These are phyloP conservation scores for Exophiala alcalophila DNA, from an alignment of 2,329 filamentous ascomycete genomes.

Conservation along the genomic window DNA sequence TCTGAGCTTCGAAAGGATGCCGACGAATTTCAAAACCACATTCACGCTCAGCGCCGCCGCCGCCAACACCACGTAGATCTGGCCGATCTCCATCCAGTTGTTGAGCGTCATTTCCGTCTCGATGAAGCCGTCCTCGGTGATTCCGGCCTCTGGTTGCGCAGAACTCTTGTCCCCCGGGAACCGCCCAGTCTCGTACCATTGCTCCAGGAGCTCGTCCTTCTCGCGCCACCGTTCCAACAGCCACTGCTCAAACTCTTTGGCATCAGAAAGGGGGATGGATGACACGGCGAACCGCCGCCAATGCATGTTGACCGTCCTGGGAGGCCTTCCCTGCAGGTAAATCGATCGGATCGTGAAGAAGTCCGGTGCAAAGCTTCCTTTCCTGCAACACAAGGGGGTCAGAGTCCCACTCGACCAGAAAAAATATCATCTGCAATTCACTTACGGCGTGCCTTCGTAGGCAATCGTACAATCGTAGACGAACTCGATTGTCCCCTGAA, in stretches of 20 bases:
- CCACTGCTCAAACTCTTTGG: conserved; percentile 77
- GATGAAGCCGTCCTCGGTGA: conserved; percentile 40
- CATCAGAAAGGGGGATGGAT: conserved; percentile 75
- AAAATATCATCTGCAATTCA: conserved; percentile 32
- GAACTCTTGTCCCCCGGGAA: conserved; percentile 67
- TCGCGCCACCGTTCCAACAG: conserved; percentile 82
- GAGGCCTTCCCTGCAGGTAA: conserved; percentile 82
- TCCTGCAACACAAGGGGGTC: conserved; percentile 46
- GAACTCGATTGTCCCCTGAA: conserved; percentile 59
- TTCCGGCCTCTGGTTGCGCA: conserved; percentile 41
- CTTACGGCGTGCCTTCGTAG: conserved; percentile 90
- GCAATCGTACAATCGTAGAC: conserved; percentile 81
- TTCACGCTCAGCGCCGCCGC: conserved; percentile 36
- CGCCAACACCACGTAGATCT: conserved; percentile 43
- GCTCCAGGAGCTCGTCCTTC: conserved; percentile 84
- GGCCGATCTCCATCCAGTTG: conserved; percentile 44
- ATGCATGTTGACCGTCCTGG: conserved; percentile 94
- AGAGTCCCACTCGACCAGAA: too few species aligned
- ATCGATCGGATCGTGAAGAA: conserved; percentile 83
- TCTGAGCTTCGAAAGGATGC: conserved; percentile 24
- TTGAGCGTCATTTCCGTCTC: conserved; percentile 43
- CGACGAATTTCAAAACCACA: conserved; percentile 32
- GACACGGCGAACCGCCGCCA: conserved; percentile 82
- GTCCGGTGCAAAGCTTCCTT: conserved; percentile 81
- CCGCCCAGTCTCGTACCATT: conserved; percentile 71